Conservation (phyloP, 1,284 basidiomycete genomes). For the Coriolopsis trogii region DNA sequence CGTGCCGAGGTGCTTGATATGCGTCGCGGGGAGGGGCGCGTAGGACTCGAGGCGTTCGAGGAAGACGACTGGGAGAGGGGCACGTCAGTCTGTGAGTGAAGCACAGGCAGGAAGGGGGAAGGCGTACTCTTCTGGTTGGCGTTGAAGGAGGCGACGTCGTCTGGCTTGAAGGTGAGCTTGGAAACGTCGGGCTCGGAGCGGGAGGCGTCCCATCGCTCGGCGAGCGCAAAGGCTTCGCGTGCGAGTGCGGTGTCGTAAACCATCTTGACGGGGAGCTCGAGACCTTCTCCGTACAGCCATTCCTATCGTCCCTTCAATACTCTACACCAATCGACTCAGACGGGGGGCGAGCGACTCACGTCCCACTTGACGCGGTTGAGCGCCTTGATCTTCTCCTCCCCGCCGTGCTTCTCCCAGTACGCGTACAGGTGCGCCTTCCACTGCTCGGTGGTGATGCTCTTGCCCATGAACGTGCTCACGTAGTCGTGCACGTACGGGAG, state of each 20-base stretch:
- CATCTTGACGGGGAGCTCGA: constrained; percentile 78
- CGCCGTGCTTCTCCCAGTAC: constrained; percentile 72
- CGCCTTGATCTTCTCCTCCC: constrained; percentile 64
- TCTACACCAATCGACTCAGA: too few relatives aligned
- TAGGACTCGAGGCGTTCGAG: constrained; percentile 69
- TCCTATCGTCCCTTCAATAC: constrained; percentile 46
- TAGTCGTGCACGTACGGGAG: constrained; percentile 84
- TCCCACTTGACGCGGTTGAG: constrained; percentile 83
- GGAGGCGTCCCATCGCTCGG: constrained; percentile 75
- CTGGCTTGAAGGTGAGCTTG: constrained; percentile 50
- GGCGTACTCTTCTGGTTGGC: constrained; percentile 68
- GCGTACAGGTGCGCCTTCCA: constrained; percentile 87
- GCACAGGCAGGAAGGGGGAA: neutral
- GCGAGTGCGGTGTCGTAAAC: constrained; percentile 86
- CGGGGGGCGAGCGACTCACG: too few relatives aligned
- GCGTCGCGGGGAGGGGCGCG: constrained; percentile 53
- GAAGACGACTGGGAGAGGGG: constrained; percentile 84
- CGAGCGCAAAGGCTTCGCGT: constrained; percentile 70
- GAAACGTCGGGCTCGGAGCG: constrained; percentile 50
- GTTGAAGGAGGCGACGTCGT: constrained; percentile 61
- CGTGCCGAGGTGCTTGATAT: constrained; percentile 56
- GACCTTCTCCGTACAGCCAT: constrained; percentile 88
- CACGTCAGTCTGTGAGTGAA: constrained; percentile 4
- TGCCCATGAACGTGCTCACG: constrained; percentile 77
- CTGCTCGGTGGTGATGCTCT: constrained; percentile 85